Conservation (phyloP, 345 rosid genomes). For the Noccaea caerulescens region DNA sequence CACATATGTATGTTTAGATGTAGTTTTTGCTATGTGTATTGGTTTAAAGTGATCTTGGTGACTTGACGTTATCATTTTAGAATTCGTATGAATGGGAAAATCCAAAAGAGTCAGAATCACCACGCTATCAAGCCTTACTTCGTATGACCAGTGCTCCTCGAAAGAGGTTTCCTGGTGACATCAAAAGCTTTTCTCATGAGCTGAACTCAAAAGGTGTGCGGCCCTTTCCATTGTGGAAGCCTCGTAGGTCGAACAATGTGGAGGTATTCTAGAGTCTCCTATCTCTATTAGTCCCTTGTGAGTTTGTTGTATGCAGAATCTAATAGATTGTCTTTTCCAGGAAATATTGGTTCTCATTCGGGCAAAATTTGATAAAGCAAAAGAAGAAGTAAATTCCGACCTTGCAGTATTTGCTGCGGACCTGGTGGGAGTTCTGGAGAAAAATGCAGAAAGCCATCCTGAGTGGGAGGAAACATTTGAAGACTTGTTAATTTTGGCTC, state of each 20-base stretch:
- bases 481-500: conserved; percentile 93
- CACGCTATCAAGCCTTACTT: conserved; percentile 96
- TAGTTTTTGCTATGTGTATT: conserved; percentile 21
- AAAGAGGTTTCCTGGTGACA: conserved; percentile 93
- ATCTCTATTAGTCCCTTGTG: conserved; percentile 18
- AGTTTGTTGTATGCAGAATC: conserved; percentile 22
- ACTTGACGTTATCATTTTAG: conserved; percentile 48
- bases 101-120: conserved; percentile 97
- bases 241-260: conserved; percentile 83
- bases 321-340: conserved; percentile 53
- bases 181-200: conserved; percentile 99
- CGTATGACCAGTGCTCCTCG: conserved; percentile 95
- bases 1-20: conserved; percentile 14
- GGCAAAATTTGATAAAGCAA: conserved; percentile 94
- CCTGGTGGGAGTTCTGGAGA: conserved; percentile 94
- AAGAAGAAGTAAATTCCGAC: conserved; percentile 99
- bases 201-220: conserved; percentile 97
- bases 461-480: conserved; percentile 99
- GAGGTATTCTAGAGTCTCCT: conserved; percentile 57
- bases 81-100: conserved; percentile 71
- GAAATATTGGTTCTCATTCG: conserved; percentile 82
- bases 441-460: conserved; percentile 96
- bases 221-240: conserved; percentile 96
- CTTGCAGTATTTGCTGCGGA: conserved; percentile 96
- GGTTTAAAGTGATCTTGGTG: conserved; percentile 32